A percentile compares a stretch with the other conserved stretches of the same genome.
phyloP scores from a whole-genome alignment of 495 filamentous ascomycete species.

The Lasiosphaeriaceae sp. region DNA sequence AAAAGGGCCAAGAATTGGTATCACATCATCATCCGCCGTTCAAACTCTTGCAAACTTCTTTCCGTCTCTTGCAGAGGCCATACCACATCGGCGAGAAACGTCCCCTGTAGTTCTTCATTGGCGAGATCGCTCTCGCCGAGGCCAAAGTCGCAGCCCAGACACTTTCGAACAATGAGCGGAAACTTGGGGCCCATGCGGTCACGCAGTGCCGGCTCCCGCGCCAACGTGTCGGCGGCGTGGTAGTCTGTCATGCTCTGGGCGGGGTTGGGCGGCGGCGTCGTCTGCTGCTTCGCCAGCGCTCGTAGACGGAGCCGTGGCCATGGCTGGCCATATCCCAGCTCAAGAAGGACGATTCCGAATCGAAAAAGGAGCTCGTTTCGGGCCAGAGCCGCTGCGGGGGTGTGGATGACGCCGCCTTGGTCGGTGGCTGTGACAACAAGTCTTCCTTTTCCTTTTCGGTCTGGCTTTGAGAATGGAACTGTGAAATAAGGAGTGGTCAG shows the following conservation, averaged over 20 bases:
- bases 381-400: not conserved
- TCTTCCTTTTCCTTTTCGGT: not conserved
- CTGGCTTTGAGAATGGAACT: not conserved
- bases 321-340: slow-evolving; percentile 2
- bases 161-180: not conserved
- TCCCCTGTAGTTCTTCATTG: too few species aligned
- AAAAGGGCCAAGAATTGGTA: too few species aligned
- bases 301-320: slow-evolving; percentile 4
- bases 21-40: too few species aligned
- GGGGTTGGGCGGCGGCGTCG: too few species aligned
- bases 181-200: not conserved
- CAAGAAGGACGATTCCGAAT: slow-evolving; percentile 5
- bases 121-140: not conserved
- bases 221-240: not conserved
- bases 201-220: not conserved
- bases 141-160: slow-evolving; percentile 3
- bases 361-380: slow-evolving; percentile 7
- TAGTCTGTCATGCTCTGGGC: not conserved
- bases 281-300: not conserved
- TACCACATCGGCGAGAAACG: too few species aligned
- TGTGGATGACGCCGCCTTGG: not conserved
- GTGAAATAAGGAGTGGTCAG: slow-evolving; percentile 1
- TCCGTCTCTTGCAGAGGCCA: too few species aligned
- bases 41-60: too few species aligned
- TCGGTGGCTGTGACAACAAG: not conserved